A percentile compares a stretch with the other conserved stretches of the same genome.
Evolutionary conservation across 169 alveolate genomes (phyloP).

Genomic region (Plasmodium yoelii): DNA sequence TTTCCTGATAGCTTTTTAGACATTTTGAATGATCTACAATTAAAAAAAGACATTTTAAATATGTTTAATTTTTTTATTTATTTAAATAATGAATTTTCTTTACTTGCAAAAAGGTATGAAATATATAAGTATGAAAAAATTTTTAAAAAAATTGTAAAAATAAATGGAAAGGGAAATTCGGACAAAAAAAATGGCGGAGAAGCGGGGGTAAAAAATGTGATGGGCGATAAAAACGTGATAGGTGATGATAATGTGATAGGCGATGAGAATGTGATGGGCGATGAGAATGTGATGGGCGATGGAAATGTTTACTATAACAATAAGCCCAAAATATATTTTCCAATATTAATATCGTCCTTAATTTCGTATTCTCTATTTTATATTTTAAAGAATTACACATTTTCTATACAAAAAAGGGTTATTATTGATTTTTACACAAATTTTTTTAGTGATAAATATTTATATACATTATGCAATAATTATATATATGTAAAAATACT

Average conservation of each 20-base stretch:
- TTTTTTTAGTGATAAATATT: constrained; percentile 61
- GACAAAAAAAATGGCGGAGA: too few species aligned
- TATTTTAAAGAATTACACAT: neutral
- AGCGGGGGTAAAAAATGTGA: too few species aligned
- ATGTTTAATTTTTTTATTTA: constrained; percentile 56
- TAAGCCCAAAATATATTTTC: constrained; percentile 65
- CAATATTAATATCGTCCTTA: constrained; percentile 45
- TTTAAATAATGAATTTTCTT: constrained; percentile 23
- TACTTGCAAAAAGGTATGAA: constrained; percentile 47
- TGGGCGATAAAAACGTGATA: too few species aligned
- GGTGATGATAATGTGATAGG: too few species aligned
- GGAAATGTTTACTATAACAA: constrained; percentile 13
- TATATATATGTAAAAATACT: constrained; percentile 31
- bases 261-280: too few species aligned
- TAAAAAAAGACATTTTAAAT: constrained; percentile 39
- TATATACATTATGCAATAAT: constrained; percentile 63
- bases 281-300: too few species aligned
- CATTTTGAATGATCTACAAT: constrained; percentile 16
- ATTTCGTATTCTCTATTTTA: constrained; percentile 45
- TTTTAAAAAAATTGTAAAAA: constrained; percentile 11
- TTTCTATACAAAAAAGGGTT: neutral
- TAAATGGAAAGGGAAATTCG: neutral
- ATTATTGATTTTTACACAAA: constrained; percentile 18
- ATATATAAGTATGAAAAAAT: constrained; percentile 17
- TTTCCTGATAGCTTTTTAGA: constrained; percentile 18